phyloP scores from a whole-genome alignment of 1,284 basidiomycete genomes.

The Moesziomyces sp. region DNA sequence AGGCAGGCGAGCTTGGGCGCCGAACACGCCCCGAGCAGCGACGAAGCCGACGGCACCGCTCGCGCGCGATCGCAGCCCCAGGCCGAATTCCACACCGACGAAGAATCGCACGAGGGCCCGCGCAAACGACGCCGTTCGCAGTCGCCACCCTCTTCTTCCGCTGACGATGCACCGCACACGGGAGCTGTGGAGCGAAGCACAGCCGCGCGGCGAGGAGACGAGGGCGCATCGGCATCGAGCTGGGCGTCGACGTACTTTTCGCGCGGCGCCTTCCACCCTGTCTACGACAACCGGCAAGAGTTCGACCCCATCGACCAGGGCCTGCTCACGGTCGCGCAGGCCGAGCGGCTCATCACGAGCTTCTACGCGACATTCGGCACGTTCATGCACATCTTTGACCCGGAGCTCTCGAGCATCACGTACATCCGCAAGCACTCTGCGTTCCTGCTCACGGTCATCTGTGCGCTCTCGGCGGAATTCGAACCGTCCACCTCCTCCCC shows the following conservation, averaged over 20 bases:
- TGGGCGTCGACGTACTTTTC: constrained; percentile 48
- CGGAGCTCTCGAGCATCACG: constrained; percentile 30
- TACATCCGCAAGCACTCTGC: constrained; percentile 49
- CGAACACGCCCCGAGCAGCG: too few species aligned
- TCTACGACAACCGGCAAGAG: constrained; percentile 40
- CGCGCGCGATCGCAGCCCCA: too few species aligned
- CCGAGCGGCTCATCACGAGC: constrained; percentile 14
- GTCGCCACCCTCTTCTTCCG: too few species aligned
- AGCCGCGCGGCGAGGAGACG: too few species aligned
- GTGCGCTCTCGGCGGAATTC: constrained; percentile 34
- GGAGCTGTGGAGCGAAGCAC: too few species aligned
- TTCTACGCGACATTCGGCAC: constrained; percentile 39
- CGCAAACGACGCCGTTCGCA: too few species aligned
- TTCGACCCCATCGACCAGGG: constrained; percentile 41
- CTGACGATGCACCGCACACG: too few species aligned
- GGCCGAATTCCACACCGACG: too few species aligned
- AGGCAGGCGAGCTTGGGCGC: neutral
- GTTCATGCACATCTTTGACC: constrained; percentile 53
- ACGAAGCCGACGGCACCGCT: too few species aligned
- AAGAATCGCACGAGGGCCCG: too few species aligned
- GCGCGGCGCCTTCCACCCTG: constrained; percentile 48
- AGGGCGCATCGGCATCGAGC: neutral
- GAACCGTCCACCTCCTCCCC: constrained; percentile 1
- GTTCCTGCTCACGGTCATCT: constrained; percentile 47
- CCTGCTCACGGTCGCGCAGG: constrained; percentile 30